Conservation (phyloP, 306 rosid genomes). For the Trifolium subterraneum region DNA sequence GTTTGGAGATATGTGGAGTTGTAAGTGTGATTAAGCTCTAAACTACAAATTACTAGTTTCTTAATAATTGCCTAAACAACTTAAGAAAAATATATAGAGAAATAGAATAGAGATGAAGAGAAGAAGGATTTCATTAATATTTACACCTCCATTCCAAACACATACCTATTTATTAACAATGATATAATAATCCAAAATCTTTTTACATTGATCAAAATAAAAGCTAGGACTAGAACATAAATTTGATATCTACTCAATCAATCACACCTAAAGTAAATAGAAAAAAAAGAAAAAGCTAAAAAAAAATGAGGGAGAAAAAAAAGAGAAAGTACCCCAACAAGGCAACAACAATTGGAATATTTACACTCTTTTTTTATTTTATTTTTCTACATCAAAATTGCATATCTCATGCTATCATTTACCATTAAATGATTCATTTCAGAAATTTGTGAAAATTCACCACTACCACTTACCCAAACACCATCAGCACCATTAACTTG, state of each 20-base stretch:
- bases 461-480: constrained; percentile 66
- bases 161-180: constrained; percentile 26
- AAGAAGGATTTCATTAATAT: constrained; percentile 3
- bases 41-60: too few relatives aligned
- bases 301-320: constrained; percentile 8
- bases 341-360: constrained; percentile 6
- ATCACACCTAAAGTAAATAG: constrained; percentile 35
- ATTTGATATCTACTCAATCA: constrained; percentile 39
- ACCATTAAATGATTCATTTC: constrained; percentile 95
- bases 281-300: neutral
- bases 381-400: constrained; percentile 84
- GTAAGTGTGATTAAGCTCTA: too few relatives aligned
- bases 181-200: constrained; percentile 15
- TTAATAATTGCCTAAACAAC: too few relatives aligned
- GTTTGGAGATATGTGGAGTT: too few relatives aligned
- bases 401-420: constrained; percentile 95
- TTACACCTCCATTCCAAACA: constrained; percentile 13
- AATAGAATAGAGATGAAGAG: constrained; percentile 2
- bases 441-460: constrained; percentile 66
- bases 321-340: constrained; percentile 3
- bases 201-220: constrained; percentile 35
- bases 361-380: neutral
- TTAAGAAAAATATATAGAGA: too few relatives aligned
- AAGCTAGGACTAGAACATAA: constrained; percentile 29
- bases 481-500: constrained; percentile 68